These are phyloP conservation scores for Urochloa ruziziensis DNA, from an alignment of 176 grass and related monocot genomes.

Conservation along the genomic window DNA sequence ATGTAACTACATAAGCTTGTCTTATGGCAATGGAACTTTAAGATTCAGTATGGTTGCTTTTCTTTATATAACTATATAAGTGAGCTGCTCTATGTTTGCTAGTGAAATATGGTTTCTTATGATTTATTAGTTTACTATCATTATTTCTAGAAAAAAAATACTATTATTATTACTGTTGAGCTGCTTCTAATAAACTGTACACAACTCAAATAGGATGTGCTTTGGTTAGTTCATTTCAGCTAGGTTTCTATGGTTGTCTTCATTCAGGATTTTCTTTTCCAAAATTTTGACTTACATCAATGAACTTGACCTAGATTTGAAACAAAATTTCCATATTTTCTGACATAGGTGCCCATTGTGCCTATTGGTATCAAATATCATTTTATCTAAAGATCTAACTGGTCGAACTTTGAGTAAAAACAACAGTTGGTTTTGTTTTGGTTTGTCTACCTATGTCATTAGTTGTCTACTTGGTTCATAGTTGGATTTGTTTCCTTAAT, in stretches of 20 bases:
- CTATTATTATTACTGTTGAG: neutral
- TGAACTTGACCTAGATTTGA: neutral
- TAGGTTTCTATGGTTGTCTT: neutral
- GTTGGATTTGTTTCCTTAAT: neutral
- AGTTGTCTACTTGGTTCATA: neutral
- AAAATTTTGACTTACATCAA: neutral
- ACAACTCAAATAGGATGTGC: neutral
- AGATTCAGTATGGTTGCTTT: neutral
- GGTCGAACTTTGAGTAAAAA: neutral
- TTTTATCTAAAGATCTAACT: neutral
- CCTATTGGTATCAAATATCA: neutral
- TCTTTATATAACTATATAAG: neutral
- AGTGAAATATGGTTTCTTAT: neutral
- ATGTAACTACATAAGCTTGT: neutral
- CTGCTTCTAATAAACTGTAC: neutral
- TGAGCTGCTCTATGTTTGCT: neutral
- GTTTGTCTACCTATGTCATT: neutral
- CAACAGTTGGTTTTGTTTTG: neutral
- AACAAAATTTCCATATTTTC: neutral
- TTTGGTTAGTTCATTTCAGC: neutral
- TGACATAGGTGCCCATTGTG: neutral
- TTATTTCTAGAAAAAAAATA: too few species aligned
- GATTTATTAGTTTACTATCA: neutral
- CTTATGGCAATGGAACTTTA: neutral
- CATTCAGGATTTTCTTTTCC: neutral